Evolutionary conservation across 768 basidiomycete species (phyloP).

Genomic region (Dacryopinax spathularia): DNA sequence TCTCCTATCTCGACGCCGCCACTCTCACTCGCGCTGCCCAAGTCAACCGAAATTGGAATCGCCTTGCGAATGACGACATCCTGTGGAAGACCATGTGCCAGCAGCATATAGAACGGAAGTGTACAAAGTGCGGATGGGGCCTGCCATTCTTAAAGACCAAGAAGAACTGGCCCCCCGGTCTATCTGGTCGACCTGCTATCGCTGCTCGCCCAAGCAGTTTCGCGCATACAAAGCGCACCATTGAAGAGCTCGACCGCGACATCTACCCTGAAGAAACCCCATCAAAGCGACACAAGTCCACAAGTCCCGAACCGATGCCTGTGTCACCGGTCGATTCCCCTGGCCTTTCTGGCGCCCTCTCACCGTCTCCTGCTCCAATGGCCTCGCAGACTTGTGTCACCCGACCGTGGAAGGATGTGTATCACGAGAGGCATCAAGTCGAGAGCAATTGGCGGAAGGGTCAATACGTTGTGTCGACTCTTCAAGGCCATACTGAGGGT

Average conservation of each 20-base stretch:
- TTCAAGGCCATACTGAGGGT: conserved; percentile 89
- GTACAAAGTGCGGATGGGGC: conserved; percentile 94
- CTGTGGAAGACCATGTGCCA: conserved; percentile 95
- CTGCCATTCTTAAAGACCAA: conserved; percentile 67
- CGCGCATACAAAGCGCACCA: not conserved
- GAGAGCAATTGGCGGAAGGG: conserved; percentile 97
- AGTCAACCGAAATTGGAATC: conserved; percentile 71
- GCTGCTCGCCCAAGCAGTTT: not conserved
- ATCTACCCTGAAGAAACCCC: conserved; percentile 11
- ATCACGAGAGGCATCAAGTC: conserved; percentile 89
- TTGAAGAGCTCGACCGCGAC: conserved; percentile 11
- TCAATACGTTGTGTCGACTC: conserved; percentile 64
- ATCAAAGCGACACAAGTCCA: conserved; percentile 15
- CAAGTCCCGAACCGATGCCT: conserved; percentile 5
- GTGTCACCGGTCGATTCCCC: not conserved
- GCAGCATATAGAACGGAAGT: conserved; percentile 95
- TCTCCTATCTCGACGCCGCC: conserved; percentile 79
- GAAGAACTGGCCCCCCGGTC: not conserved
- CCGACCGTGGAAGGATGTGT: conserved; percentile 96
- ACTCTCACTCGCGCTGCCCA: conserved; percentile 90
- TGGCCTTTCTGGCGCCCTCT: not conserved
- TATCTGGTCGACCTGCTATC: not conserved
- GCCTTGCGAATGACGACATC: conserved; percentile 84
- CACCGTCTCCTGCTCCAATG: not conserved
- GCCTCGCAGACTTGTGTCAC: conserved; percentile 29